A percentile compares a stretch with the other conserved stretches of the same genome.
Evolutionary conservation across 202 grass and related monocot species (phyloP).

Genomic region (Alloteropsis angusta): DNA sequence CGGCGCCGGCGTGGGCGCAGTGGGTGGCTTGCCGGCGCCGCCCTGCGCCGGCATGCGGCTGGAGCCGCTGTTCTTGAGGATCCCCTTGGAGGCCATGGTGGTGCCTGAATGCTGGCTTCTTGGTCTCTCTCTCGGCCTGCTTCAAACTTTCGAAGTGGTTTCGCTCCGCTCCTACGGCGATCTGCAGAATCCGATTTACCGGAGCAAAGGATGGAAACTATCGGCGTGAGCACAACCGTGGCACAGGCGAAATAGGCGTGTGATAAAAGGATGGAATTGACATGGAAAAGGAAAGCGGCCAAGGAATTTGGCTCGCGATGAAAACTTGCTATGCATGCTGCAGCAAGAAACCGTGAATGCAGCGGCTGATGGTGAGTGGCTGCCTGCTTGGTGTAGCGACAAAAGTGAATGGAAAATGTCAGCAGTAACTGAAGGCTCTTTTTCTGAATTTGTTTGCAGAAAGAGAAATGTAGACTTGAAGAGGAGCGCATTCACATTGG

Average conservation of each 20-base stretch:
- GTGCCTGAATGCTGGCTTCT: background rate
- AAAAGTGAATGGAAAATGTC: background rate
- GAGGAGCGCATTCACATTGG: background rate
- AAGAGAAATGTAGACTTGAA: no score
- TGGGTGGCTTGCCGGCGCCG: slow-evolving; percentile 42
- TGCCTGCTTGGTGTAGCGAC: background rate
- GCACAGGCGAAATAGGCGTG: background rate
- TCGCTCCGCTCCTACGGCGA: slow-evolving; percentile 1
- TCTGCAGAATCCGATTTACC: slow-evolving; percentile 1
- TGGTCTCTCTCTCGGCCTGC: background rate
- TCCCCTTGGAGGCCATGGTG: slow-evolving; percentile 56
- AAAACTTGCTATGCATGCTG: background rate
- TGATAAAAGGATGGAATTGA: background rate
- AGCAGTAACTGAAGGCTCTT: no score
- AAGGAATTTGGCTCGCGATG: background rate
- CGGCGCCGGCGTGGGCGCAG: slow-evolving; percentile 27
- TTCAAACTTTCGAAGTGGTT: background rate
- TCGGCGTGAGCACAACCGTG: background rate
- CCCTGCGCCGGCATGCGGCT: slow-evolving; percentile 32
- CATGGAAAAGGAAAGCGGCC: background rate
- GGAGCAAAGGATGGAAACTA: background rate
- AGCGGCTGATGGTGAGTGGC: background rate
- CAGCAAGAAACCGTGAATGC: background rate
- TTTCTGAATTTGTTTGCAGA: background rate
- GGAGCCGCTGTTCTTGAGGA: slow-evolving; percentile 60